phyloP scores from a whole-genome alignment of 1,284 basidiomycete species.

The Leccinum subrobustum region DNA sequence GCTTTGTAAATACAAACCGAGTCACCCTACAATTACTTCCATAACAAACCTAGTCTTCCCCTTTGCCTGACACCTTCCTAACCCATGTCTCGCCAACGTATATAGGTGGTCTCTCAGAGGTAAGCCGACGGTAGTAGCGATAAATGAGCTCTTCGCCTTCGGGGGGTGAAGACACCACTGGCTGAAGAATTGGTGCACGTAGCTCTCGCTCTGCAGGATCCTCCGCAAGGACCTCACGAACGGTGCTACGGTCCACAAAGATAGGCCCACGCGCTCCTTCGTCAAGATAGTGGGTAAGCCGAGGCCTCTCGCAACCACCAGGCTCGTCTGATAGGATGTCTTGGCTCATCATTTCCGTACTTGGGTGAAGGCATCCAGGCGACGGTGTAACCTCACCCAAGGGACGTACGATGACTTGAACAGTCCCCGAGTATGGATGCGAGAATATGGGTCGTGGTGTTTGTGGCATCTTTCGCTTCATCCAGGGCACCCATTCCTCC shows the following conservation, averaged over 20 bases:
- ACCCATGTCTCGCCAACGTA: too few relatives aligned
- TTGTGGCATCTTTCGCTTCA: too few relatives aligned
- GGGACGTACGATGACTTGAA: neutral
- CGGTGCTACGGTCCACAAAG: conserved; percentile 9
- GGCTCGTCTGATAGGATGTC: neutral
- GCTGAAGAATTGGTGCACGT: conserved; percentile 6
- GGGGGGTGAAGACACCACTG: neutral
- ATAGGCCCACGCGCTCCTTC: conserved; percentile 7
- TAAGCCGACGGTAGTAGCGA: neutral
- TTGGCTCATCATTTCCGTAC: neutral
- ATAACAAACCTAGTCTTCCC: too few relatives aligned
- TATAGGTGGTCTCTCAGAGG: too few relatives aligned
- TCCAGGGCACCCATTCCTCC: too few relatives aligned
- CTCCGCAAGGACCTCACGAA: neutral
- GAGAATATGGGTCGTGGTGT: too few relatives aligned
- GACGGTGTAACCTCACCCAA: neutral
- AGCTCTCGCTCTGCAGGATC: conserved; percentile 1
- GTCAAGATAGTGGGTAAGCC: conserved; percentile 10
- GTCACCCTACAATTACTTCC: too few relatives aligned
- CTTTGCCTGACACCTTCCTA: too few relatives aligned
- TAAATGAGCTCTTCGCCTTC: conserved; percentile 11
- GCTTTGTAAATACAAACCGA: too few relatives aligned
- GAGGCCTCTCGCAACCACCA: neutral
- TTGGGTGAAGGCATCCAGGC: neutral
- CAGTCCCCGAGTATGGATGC: conserved; percentile 1